Evolutionary conservation across 2,329 filamentous ascomycete species (phyloP), one percentile per base, ranked within the genome.

Genomic region (Penicillium griseofulvum): DNA sequence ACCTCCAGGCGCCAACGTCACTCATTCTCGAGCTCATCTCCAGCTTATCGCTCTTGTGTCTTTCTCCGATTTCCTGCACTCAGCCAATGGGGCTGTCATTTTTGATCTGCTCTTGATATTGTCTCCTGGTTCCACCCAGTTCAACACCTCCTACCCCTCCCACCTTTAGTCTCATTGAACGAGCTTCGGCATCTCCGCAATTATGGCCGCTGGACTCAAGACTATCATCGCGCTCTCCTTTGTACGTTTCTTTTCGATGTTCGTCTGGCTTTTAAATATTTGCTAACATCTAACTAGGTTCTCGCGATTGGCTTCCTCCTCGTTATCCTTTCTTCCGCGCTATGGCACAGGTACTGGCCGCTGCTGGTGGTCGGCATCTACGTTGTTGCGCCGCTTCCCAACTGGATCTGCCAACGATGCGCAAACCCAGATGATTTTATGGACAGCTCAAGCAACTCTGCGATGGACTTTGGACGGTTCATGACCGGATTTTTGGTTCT

Each of bases 161-260:
- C 16, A 43, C n/a, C 19, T 44, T 37, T 24, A 45, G 14, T 49
- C 36, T 45, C 33, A 42, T 57, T 39, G 33, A 54, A 50, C 54
- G 46, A 60, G 52, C 55, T 63, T 61, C 60, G 60, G 58, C 49
- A 38, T 61, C 58, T 65, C 66, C 65, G 65, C 65, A 68, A 67
- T 62, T 67, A 82, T 79, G 79, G 84, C 90, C 81, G 91, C 94
- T 68, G 94, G 94, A 74, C 87, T 99, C 71, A 97, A 97, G 80
- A 99, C 94, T 65, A 99, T 99, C 78, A 99, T 99, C 76, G 91
- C 90, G 63, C 89, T 99, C 67, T 97, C 94, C 73, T 99, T 99
- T 79, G 94, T 90, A 84, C 53, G 85, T 65, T 19, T 9, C 36
- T 31, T 53, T 45, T 31, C n/a, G 9, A 52, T 41, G 4, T 16